phyloP scores from a whole-genome alignment of 2,329 filamentous ascomycete genomes.

The Fusarium mundagurra region DNA sequence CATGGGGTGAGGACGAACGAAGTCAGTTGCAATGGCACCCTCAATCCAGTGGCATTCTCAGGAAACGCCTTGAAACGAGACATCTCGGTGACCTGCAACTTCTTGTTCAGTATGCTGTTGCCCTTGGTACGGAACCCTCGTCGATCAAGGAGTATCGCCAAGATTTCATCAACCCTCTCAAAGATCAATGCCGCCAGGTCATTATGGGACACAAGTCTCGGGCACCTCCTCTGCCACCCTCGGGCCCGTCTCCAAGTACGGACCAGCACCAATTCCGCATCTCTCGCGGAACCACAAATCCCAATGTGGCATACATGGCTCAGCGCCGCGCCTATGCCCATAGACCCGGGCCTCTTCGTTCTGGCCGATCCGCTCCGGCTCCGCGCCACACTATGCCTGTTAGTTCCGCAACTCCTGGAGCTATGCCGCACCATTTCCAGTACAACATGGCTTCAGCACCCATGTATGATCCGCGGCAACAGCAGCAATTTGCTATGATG shows the following conservation, averaged over 20 bases:
- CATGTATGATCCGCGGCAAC: conserved; percentile 45
- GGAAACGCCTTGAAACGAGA: conserved; percentile 57
- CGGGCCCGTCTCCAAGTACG: conserved; percentile 39
- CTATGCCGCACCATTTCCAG: conserved; percentile 39
- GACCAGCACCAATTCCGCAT: conserved; percentile 52
- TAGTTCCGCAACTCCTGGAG: conserved; percentile 18
- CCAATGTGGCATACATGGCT: conserved; percentile 50
- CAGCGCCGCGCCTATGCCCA: conserved; percentile 49
- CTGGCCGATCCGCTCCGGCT: conserved; percentile 46
- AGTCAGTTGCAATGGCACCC: conserved; percentile 53
- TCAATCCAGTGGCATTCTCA: conserved; percentile 52
- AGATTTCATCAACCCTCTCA: conserved; percentile 50
- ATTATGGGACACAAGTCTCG: conserved; percentile 49
- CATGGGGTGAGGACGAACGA: conserved; percentile 49
- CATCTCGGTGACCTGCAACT: conserved; percentile 53
- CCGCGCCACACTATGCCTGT: conserved; percentile 38
- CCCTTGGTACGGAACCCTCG: conserved; percentile 49
- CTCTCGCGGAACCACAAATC: conserved; percentile 48
- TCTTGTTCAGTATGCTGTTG: conserved; percentile 52
- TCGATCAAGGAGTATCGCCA: conserved; percentile 44
- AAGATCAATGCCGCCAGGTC: conserved; percentile 49
- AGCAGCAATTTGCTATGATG: conserved; percentile 46
- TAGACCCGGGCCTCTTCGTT: conserved; percentile 41
- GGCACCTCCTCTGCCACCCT: conserved; percentile 36
- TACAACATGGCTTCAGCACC: conserved; percentile 36